Base-by-base conservation (phyloP, 2,329 filamentous ascomycete genomes). In the Stemphylium vesicarium region DNA sequence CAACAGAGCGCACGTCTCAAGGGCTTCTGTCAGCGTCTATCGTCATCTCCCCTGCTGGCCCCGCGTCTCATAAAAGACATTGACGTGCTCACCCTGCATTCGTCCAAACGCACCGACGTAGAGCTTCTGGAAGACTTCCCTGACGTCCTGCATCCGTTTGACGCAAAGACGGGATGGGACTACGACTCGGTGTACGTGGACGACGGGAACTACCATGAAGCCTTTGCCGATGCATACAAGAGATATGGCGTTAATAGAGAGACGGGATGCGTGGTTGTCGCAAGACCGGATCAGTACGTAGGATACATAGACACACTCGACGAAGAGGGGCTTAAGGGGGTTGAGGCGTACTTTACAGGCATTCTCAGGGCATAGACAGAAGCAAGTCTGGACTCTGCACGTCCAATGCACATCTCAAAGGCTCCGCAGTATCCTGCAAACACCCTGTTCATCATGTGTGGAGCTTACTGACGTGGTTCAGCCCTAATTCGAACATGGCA, bases 221-320 rank as follows among this genome's bases (percentile, higher is more conserved):
- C 77, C 8, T 75, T 75, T 65, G 78, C 74, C 1, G 70, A 79
- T 50, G 76, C 79, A 18, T 83, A 89, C 64, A 75, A 81, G 51
- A 80, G 79, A 3, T 88, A 86, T 53, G 88, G 86, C 0, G 77
- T 91, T 1, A 79, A 85, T 59, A 69, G 61, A 15, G 75, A 81
- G 48, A 72, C 73, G 16, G 88, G 88, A 0, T 85, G 84, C 57
- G 74, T 86, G 4, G 81, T 89, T 0, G 75, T 87, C 1, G 76
- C 87, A 2, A 73, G 89, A 43, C 89, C 88, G 2, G 89, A 91
- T 76, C 86, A 88, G 67, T 87, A 91, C 71, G 82, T 90, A 29
- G 81, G 76, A 0, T 76, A 68, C 46, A 63, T 83, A 16, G 77
- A 77, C 4, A 70, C 70, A 24, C 24, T 78, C 41, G 72, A 77